Evolutionary conservation across 306 rosid species (phyloP).

Genomic region (Cucurbita maxima): DNA sequence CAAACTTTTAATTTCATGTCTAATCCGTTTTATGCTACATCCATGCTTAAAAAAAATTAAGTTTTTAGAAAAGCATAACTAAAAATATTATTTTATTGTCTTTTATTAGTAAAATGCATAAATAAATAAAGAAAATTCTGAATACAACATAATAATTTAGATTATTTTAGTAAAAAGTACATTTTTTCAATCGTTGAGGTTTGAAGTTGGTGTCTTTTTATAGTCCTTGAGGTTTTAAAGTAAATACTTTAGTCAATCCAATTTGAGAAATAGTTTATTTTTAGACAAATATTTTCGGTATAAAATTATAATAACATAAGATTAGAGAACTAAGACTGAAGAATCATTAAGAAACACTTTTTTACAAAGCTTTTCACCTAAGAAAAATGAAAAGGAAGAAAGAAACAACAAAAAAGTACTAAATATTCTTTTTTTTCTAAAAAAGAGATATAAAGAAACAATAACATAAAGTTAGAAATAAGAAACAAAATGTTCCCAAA

Average conservation of each 20-base stretch:
- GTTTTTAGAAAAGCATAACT: too few relatives aligned
- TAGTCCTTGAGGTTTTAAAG: too few relatives aligned
- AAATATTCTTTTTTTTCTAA: background rate
- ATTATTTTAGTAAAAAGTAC: background rate
- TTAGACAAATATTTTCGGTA: background rate
- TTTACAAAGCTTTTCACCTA: background rate
- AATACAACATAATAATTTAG: background rate
- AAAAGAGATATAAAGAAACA: background rate
- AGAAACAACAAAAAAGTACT: background rate
- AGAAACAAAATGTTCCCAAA: background rate
- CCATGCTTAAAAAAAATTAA: too few relatives aligned
- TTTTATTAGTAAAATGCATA: too few relatives aligned
- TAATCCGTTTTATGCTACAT: background rate
- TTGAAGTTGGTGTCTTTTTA: too few relatives aligned
- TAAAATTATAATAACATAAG: background rate
- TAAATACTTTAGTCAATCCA: too few relatives aligned
- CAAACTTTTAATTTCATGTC: background rate
- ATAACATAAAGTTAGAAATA: background rate
- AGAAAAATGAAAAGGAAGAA: background rate
- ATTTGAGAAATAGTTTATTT: background rate
- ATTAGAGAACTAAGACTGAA: background rate
- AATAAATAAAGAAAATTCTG: too few relatives aligned
- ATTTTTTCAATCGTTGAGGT: too few relatives aligned
- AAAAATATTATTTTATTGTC: too few relatives aligned
- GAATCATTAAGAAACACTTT: background rate